Base-by-base conservation (phyloP, 2,329 filamentous ascomycete species). In the Parasarocladium wereldwijsianum region DNA sequence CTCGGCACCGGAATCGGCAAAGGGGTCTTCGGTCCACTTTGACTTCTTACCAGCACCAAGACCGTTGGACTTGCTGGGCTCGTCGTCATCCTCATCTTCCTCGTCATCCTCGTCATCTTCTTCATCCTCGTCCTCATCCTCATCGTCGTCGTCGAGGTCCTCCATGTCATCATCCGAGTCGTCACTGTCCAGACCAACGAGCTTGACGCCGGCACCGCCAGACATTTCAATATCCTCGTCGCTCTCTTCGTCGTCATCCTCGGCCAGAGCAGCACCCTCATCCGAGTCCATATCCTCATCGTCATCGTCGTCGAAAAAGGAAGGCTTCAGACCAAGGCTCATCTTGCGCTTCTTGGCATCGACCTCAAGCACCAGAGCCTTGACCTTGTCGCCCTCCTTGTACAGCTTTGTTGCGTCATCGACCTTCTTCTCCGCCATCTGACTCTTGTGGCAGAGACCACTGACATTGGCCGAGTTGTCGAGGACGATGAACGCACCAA, bases 401-500 rank as follows among this genome's bases (percentile, higher is more conserved):
- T 93, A 96, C 23, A 98, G 64, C 45, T 85, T 87, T 38, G 72
- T 75, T n/a, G 86, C 81, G 57, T 96, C 82, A 31, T 80, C 67
- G 15, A 94, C 75, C 5, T 67, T 59, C 42, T 77, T 76, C 40
- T 93, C 84, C 0, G 90, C 86, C 67, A 98, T 85, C 50, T 98
- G 78, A 38, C 76, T 87, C 37, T 81, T 73, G 51, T 98, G 90
- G 51, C 87, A 96, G 8, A 98, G 66, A 37, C 90, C 90, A 42
- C 87, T 93, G 37, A 98, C 73, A 41, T 93, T 93, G 32, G 71
- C 66, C 4, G 86, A 92, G 36, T 79, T 75, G 50, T 94, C 84
- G 13, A 98, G 62, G 24, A 92, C 71, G 42, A 98, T 80, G 51
- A 98, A 98, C 5, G 87, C 87, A 39, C 90, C 90, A 49, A 86